Evolutionary conservation across 768 basidiomycete genomes (phyloP), one percentile per base, ranked within the genome.

Genomic region (Boletus patriciae): DNA sequence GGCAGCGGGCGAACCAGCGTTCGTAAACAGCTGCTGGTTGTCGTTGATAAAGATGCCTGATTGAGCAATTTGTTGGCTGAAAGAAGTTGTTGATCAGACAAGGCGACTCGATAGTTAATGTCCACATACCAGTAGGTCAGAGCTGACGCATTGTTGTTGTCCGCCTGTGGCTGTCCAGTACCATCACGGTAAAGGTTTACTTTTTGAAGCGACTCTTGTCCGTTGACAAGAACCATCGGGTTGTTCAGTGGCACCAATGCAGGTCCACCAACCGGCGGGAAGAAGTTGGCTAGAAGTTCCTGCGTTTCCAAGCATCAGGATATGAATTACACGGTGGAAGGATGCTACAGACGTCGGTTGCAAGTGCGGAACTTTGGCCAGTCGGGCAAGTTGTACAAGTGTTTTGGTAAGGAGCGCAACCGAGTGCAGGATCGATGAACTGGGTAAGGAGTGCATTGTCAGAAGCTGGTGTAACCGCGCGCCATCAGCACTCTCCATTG

Each of bases 131-230:
- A 68, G 38, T 70, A 68, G 0, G 61, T 53, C 27, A 51, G 3
- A 23, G 1, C 61, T 5, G 68, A 68, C 9, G 68, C 66, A 37
- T 68, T 68, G 1, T 59, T 43, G 36, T 51, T 59, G 34, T 68
- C 59, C 4, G 68, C 67, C 13, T 52, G 56, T 6, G 67, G 66
- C 27, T 68, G 68, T 34, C 69, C 69, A 23, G 68, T 59, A 27
- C 67, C 67, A 23, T 50, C 59, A 8, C 67, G 67, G 36, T 70
- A 68, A 29, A 68, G 55, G 44, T 68, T 70, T 6, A 68, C 68
- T 58, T 68, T 68, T 29, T 50, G 38, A 41, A 68, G 67, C 3
- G 62, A 66, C 19, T 40, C 55, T 23, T 70, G 59, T 34, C 61
- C 68, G 13, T 66, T 54, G 27, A 68, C 58, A 12, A 70, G 59